Percentiles rank a stretch among this genome's conserved stretches.
Evolutionary conservation across 352 stramenopile genomes (phyloP).

Genomic region (Phytopythium litorale): DNA sequence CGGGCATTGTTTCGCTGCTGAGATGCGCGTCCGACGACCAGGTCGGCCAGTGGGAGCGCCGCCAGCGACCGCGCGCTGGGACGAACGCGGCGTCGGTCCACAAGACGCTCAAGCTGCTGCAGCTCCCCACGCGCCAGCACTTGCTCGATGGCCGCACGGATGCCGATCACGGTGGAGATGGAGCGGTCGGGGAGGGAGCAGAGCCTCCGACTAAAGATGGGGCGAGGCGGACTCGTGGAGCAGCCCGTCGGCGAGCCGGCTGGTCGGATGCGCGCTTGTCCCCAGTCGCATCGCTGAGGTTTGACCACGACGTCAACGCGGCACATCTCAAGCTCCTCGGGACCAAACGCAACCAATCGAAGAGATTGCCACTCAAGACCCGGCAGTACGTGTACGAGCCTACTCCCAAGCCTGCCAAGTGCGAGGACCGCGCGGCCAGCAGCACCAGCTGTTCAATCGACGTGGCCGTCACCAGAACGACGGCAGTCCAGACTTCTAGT

Average conservation of each 20-base stretch:
- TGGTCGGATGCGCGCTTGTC: not conserved
- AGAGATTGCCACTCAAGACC: not conserved
- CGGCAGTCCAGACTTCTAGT: not conserved
- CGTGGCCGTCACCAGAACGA: not conserved
- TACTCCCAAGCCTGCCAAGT: not conserved
- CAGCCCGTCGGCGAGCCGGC: not conserved
- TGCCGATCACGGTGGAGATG: not conserved
- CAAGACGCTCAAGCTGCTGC: not conserved
- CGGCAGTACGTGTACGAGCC: slow-evolving; percentile 2
- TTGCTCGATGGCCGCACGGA: not conserved
- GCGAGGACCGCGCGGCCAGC: not conserved
- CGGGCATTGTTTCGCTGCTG: not conserved
- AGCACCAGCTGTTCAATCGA: not conserved
- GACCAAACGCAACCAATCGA: not conserved
- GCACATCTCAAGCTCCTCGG: slow-evolving; percentile 3
- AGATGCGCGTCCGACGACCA: not conserved
- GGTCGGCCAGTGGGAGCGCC: not conserved
- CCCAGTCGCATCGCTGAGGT: not conserved
- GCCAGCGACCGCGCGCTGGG: not conserved
- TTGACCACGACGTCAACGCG: not conserved
- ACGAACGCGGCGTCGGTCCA: not conserved
- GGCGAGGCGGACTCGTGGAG: not conserved
- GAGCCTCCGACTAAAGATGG: not conserved
- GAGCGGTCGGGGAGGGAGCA: too few species aligned
- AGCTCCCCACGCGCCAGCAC: not conserved